These are phyloP conservation scores for Babesia gibsoni DNA, from an alignment of 169 alveolate species.

Conservation along the genomic window DNA sequence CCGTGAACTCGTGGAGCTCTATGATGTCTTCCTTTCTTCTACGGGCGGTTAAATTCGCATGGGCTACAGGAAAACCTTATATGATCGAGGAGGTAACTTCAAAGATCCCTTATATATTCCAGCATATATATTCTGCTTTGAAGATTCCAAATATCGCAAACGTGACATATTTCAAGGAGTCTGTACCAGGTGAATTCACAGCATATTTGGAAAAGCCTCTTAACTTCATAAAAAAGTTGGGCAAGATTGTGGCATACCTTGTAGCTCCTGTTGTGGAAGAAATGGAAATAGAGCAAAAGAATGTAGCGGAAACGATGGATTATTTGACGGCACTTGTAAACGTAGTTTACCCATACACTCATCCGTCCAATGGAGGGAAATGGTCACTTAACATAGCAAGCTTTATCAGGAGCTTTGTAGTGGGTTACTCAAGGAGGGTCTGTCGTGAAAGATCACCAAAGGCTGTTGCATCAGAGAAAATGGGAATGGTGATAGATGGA, in stretches of 20 bases:
- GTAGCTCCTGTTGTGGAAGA: not conserved
- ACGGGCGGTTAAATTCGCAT: slow-evolving; percentile 58
- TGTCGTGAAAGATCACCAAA: slow-evolving; percentile 27
- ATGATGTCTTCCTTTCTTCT: slow-evolving; percentile 32
- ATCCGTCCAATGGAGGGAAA: slow-evolving; percentile 63
- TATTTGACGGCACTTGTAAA: slow-evolving; percentile 27
- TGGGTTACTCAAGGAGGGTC: slow-evolving; percentile 21
- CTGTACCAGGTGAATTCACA: slow-evolving; percentile 47
- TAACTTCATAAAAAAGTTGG: slow-evolving; percentile 20
- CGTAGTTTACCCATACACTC: slow-evolving; percentile 59
- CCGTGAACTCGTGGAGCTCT: slow-evolving; percentile 56
- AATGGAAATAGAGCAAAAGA: not conserved
- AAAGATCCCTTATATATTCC: slow-evolving; percentile 24
- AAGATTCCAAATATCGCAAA: slow-evolving; percentile 33
- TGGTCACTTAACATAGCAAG: slow-evolving; percentile 54
- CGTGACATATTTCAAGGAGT: slow-evolving; percentile 24
- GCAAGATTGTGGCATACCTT: slow-evolving; percentile 23
- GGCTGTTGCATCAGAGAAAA: not conserved
- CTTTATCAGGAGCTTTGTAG: slow-evolving; percentile 26
- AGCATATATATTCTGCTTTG: slow-evolving; percentile 9
- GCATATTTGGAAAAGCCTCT: slow-evolving; percentile 22
- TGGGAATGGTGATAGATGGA: slow-evolving; percentile 1
- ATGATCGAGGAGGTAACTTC: slow-evolving; percentile 14
- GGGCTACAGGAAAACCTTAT: slow-evolving; percentile 55
- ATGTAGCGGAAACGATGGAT: slow-evolving; percentile 13